These are phyloP conservation scores for Scenedesmus sp. DNA, from an alignment of 163 green algal genomes.

Conservation along the genomic window DNA sequence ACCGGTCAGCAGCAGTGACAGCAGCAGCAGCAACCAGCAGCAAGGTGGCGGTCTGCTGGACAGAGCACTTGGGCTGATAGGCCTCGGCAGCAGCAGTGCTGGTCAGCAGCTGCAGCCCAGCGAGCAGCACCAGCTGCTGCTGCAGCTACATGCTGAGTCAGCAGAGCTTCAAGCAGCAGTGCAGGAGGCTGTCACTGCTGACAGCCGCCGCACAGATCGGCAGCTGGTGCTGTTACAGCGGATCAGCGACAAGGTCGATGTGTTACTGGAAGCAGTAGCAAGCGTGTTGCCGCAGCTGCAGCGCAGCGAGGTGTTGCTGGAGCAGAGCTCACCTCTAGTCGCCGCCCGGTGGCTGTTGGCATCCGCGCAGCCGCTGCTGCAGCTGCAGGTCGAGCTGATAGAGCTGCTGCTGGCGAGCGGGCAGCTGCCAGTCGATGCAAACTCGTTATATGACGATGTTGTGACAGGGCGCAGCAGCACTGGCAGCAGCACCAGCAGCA, in stretches of 20 bases:
- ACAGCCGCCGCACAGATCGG: neutral
- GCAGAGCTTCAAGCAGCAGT: slow-evolving; percentile 25
- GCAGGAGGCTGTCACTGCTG: slow-evolving; percentile 31
- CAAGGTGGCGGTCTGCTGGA: neutral
- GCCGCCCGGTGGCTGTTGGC: slow-evolving; percentile 34
- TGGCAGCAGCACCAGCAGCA: slow-evolving; percentile 5
- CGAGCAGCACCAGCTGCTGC: slow-evolving; percentile 38
- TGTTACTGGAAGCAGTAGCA: neutral
- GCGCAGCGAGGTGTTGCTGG: neutral
- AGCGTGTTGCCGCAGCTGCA: neutral
- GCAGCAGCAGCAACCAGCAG: slow-evolving; percentile 36
- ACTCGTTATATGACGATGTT: slow-evolving; percentile 6
- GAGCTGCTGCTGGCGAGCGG: slow-evolving; percentile 49
- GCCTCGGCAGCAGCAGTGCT: neutral
- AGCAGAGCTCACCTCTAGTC: neutral
- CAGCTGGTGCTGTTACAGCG: slow-evolving; percentile 17
- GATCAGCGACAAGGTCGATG: neutral
- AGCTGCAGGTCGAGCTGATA: slow-evolving; percentile 35
- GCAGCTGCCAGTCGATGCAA: slow-evolving; percentile 31
- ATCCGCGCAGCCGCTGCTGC: slow-evolving; percentile 28
- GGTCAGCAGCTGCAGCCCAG: slow-evolving; percentile 41
- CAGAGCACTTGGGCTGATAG: neutral
- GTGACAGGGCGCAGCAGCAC: neutral
- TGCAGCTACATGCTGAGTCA: neutral
- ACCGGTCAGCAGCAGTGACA: neutral